Conservation (phyloP, 2,329 filamentous ascomycete genomes). For the Berkeleyomyces rouxiae region DNA sequence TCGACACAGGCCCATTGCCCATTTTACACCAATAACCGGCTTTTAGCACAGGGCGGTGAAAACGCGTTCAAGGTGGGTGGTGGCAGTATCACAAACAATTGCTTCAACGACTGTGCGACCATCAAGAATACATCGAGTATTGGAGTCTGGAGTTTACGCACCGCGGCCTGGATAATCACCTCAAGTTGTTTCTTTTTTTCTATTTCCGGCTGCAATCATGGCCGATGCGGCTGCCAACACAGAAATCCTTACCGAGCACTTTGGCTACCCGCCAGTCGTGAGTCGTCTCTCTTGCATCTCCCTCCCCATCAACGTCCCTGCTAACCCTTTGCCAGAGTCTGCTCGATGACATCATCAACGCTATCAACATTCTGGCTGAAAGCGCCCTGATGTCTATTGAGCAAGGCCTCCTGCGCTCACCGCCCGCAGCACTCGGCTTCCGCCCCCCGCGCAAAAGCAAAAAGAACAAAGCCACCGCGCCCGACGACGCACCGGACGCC, state of each 20-base stretch:
- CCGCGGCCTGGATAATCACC: not conserved
- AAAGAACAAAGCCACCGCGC: slow-evolving; percentile 10
- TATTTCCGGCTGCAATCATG: not conserved
- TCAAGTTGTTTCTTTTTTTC: not conserved
- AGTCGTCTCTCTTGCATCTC: slow-evolving; percentile 21
- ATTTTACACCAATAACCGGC: not conserved
- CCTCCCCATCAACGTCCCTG: slow-evolving; percentile 4
- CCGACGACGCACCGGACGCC: slow-evolving; percentile 11
- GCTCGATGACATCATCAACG: slow-evolving; percentile 96
- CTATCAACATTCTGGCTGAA: slow-evolving; percentile 83
- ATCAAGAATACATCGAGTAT: not conserved
- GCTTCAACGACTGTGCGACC: not conserved
- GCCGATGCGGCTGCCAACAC: slow-evolving; percentile 27
- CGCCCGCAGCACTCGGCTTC: slow-evolving; percentile 71
- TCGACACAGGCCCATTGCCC: not conserved
- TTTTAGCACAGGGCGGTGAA: not conserved
- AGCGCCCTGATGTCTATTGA: slow-evolving; percentile 80
- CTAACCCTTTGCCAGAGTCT: slow-evolving; percentile 45
- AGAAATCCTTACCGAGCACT: slow-evolving; percentile 79
- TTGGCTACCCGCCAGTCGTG: slow-evolving; percentile 85
- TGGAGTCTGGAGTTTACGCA: not conserved
- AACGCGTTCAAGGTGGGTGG: not conserved
- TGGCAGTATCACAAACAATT: not conserved
- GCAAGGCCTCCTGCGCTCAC: slow-evolving; percentile 56
- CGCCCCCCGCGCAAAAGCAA: slow-evolving; percentile 29